Conservation (phyloP, 148 eudicot species). For the Cornus suecica region DNA sequence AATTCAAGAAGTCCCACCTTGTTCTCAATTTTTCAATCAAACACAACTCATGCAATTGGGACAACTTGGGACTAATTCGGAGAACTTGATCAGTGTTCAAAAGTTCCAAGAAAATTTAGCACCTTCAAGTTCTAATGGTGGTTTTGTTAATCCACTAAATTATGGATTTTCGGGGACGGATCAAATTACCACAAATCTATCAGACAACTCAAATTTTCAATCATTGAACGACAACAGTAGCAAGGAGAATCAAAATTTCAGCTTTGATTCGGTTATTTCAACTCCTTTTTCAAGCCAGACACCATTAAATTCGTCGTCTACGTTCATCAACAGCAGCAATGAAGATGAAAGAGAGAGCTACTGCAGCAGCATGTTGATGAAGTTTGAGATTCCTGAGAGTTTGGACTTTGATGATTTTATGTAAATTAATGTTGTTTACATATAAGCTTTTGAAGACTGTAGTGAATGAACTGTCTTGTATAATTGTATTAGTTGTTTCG, state of each 20-base stretch:
- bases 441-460: not conserved
- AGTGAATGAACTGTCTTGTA: not conserved
- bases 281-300: conserved; percentile 27
- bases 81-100: not conserved
- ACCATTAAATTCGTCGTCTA: conserved; percentile 22
- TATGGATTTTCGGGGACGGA: conserved; percentile 2
- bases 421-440: conserved; percentile 7
- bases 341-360: conserved; percentile 41
- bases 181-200: not conserved
- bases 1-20: conserved; percentile 6
- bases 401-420: conserved; percentile 38
- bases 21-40: conserved; percentile 6
- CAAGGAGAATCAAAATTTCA: conserved; percentile 21
- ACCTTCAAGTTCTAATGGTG: not conserved
- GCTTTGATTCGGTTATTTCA: conserved; percentile 29
- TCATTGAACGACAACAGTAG: conserved; percentile 11
- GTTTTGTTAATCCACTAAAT: not conserved
- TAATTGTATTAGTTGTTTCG: not conserved
- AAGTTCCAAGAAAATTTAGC: conserved; percentile 5
- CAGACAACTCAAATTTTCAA: conserved; percentile 20
- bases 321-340: conserved; percentile 24
- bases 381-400: conserved; percentile 43
- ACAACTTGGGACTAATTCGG: not conserved
- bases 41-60: conserved; percentile 1
- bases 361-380: conserved; percentile 34